phyloP scores from a whole-genome alignment of 345 rosid genomes.

The Pugionium cornutum region DNA sequence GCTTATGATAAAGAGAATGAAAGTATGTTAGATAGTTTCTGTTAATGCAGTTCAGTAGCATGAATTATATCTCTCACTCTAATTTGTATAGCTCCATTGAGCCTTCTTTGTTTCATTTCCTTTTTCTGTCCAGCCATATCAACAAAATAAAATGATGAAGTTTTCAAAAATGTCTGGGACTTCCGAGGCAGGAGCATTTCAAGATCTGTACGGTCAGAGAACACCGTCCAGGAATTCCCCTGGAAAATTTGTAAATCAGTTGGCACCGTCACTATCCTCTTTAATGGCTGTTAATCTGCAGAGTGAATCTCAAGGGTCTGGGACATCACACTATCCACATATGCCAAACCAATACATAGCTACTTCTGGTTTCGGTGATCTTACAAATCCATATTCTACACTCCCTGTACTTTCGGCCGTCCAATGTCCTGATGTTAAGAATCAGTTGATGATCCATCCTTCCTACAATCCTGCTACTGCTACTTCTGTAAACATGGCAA shows the following conservation, averaged over 20 bases:
- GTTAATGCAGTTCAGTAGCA: slow-evolving; percentile 14
- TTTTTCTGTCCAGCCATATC: slow-evolving; percentile 48
- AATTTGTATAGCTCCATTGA: slow-evolving; percentile 18
- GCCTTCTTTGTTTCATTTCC: not conserved
- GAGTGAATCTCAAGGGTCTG: slow-evolving; percentile 54
- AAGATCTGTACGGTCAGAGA: slow-evolving; percentile 48
- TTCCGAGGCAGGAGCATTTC: slow-evolving; percentile 44
- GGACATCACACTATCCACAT: slow-evolving; percentile 53
- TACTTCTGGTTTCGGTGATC: slow-evolving; percentile 53
- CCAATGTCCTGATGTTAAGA: slow-evolving; percentile 52
- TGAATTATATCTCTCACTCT: slow-evolving; percentile 8
- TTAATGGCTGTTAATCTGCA: slow-evolving; percentile 50
- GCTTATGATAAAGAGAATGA: slow-evolving; percentile 23
- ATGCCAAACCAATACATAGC: slow-evolving; percentile 49
- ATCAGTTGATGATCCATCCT: slow-evolving; percentile 49
- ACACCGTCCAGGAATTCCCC: slow-evolving; percentile 44
- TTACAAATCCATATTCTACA: slow-evolving; percentile 55
- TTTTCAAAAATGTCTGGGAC: slow-evolving; percentile 47
- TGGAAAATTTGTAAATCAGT: slow-evolving; percentile 44
- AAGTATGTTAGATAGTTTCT: slow-evolving; percentile 22
- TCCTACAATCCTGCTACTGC: slow-evolving; percentile 52
- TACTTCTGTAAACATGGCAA: slow-evolving; percentile 44
- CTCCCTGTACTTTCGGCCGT: slow-evolving; percentile 53
- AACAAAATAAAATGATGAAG: slow-evolving; percentile 53
- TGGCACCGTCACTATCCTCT: slow-evolving; percentile 45